Conservation (phyloP, 2,329 filamentous ascomycete species). For the Fusarium tanahbumbuense region DNA sequence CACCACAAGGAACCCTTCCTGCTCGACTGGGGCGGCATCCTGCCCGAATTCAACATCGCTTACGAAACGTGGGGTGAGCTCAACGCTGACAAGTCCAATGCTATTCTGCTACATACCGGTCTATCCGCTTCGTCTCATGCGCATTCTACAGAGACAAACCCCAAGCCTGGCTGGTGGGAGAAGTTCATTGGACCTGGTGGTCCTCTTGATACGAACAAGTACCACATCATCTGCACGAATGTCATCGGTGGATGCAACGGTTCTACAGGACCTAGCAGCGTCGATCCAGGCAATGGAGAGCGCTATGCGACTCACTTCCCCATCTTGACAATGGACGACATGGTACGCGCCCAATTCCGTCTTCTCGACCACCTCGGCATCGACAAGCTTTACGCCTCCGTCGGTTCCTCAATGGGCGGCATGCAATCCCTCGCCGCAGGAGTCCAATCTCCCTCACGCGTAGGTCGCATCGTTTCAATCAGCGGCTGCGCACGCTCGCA, state of each 20-base stretch:
- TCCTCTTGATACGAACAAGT: conserved; percentile 89
- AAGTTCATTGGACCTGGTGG: conserved; percentile 92
- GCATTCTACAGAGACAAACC: conserved; percentile 87
- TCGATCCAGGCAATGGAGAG: conserved; percentile 88
- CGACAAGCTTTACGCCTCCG: conserved; percentile 84
- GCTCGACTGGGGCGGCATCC: conserved; percentile 94
- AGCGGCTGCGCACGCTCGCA: conserved; percentile 94
- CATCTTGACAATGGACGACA: conserved; percentile 94
- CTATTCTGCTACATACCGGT: conserved; percentile 91
- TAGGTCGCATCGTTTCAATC: conserved; percentile 86
- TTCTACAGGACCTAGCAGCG: conserved; percentile 88
- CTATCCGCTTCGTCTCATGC: conserved; percentile 98
- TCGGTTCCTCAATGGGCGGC: conserved; percentile 97
- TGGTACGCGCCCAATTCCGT: conserved; percentile 95
- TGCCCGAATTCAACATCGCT: conserved; percentile 88
- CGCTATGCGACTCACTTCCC: conserved; percentile 95
- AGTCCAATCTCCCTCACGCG: conserved; percentile 82
- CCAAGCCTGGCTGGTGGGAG: conserved; percentile 97
- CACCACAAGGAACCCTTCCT: conserved; percentile 79
- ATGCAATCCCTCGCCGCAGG: conserved; percentile 96
- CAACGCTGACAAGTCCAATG: conserved; percentile 85
- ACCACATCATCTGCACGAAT: conserved; percentile 95
- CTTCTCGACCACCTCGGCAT: conserved; percentile 85
- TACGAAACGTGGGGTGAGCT: conserved; percentile 92
- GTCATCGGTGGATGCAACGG: conserved; percentile 96